A percentile compares a stretch with the other conserved stretches of the same genome.
phyloP scores from a whole-genome alignment of 1,284 basidiomycete genomes.

The Pascua sp. region DNA sequence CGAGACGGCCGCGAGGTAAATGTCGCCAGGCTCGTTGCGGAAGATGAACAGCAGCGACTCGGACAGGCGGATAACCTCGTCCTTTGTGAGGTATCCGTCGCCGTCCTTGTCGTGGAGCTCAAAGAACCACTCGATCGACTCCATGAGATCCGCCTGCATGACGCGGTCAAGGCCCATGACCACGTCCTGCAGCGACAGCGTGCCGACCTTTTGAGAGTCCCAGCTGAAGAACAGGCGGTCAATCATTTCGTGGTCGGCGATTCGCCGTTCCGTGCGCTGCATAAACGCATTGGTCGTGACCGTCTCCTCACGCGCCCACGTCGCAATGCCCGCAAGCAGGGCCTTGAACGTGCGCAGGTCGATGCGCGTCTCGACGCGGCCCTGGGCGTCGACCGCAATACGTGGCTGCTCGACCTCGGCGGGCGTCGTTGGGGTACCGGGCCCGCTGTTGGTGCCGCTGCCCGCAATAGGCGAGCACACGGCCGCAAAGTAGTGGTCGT shows the following conservation, averaged over 20 bases:
- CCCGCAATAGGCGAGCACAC: conserved; percentile 63
- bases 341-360: conserved; percentile 78
- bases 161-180: conserved; percentile 84
- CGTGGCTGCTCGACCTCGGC: conserved; percentile 39
- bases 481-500: conserved; percentile 85
- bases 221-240: conserved; percentile 79
- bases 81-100: conserved; percentile 89
- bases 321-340: conserved; percentile 88
- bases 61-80: conserved; percentile 85
- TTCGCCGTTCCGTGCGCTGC: conserved; percentile 55
- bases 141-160: conserved; percentile 95
- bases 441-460: conserved; percentile 33
- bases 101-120: conserved; percentile 93
- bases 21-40: conserved; percentile 94
- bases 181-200: conserved; percentile 84
- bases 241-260: conserved; percentile 54
- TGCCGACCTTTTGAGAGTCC: conserved; percentile 75
- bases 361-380: conserved; percentile 84
- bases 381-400: conserved; percentile 51
- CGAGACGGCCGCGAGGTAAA: conserved; percentile 90
- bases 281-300: conserved; percentile 88
- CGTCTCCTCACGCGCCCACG: conserved; percentile 94
- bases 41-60: conserved; percentile 96
- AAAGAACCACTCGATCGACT: conserved; percentile 98
- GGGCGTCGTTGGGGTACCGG: conserved; percentile 10